Percentiles rank a stretch among this genome's conserved stretches.
phyloP scores from a whole-genome alignment of 768 basidiomycete genomes.

The Russula vinacea region DNA sequence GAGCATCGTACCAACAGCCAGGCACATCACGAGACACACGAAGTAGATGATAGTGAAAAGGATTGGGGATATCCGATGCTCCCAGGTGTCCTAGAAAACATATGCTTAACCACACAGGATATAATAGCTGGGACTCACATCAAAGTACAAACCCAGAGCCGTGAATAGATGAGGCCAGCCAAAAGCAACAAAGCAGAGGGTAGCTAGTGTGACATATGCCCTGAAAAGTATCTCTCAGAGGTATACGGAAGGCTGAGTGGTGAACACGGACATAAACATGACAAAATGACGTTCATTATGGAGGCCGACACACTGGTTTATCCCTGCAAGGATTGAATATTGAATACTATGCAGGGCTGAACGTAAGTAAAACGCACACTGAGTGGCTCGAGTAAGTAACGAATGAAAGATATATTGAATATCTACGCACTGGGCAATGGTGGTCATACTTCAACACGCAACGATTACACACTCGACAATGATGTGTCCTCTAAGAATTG shows the following conservation, averaged over 20 bases:
- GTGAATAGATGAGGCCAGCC: constrained; percentile 62
- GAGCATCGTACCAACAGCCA: constrained; percentile 72
- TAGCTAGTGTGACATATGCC: constrained; percentile 73
- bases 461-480: constrained; percentile 86
- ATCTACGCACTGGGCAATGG: constrained; percentile 80
- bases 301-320: constrained; percentile 95
- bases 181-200: constrained; percentile 55
- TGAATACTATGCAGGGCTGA: constrained; percentile 1
- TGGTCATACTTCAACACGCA: constrained; percentile 91
- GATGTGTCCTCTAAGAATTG: constrained; percentile 72
- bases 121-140: constrained; percentile 37
- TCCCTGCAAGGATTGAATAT: constrained; percentile 53
- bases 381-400: neutral
- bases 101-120: neutral
- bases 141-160: constrained; percentile 53
- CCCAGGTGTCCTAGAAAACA: constrained; percentile 31
- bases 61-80: constrained; percentile 56
- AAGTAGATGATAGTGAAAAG: constrained; percentile 74
- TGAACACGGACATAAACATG: constrained; percentile 74
- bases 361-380: constrained; percentile 22
- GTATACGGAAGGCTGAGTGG: neutral
- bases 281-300: constrained; percentile 96
- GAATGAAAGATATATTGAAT: neutral
- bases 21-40: constrained; percentile 66
- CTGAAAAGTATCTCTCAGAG: constrained; percentile 39